phyloP scores from a whole-genome alignment of 2,329 filamentous ascomycete species.

The Periconia digitata region DNA sequence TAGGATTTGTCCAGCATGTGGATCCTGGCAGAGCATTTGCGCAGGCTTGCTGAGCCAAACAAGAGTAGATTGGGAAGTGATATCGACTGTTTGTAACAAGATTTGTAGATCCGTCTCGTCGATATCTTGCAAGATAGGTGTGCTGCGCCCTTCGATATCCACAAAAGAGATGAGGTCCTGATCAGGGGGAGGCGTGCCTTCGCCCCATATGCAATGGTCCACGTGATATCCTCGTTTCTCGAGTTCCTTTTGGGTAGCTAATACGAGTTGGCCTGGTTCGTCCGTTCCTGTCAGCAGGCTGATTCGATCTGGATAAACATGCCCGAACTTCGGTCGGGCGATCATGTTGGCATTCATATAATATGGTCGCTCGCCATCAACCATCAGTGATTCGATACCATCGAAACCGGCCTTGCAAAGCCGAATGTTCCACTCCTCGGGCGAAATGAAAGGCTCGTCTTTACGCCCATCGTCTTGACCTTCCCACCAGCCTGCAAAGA shows the following conservation, averaged over 20 bases:
- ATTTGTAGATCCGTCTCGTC: conserved; percentile 4
- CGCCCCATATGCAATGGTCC: conserved; percentile 6
- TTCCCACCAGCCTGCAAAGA: conserved; percentile 17
- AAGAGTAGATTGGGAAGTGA: conserved; percentile 10
- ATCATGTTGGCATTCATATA: not conserved
- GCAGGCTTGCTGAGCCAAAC: conserved; percentile 33
- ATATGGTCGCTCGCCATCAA: not conserved
- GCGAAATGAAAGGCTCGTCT: conserved; percentile 18
- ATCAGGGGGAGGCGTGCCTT: conserved; percentile 13
- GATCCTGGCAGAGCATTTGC: conserved; percentile 28
- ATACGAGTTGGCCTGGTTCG: no score
- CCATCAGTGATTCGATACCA: conserved; percentile 26
- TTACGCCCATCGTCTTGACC: conserved; percentile 9
- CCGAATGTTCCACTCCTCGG: conserved; percentile 34
- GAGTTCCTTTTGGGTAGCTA: not conserved
- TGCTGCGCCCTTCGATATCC: conserved; percentile 12
- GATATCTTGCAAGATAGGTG: conserved; percentile 32
- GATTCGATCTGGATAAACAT: no score
- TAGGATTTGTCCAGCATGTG: conserved; percentile 26
- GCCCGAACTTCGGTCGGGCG: no score
- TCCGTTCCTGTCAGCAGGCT: no score
- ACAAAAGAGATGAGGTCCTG: conserved; percentile 17
- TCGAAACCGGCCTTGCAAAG: conserved; percentile 38
- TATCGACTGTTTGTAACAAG: conserved; percentile 8
- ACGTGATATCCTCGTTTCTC: not conserved